A percentile compares a stretch with the other conserved stretches of the same genome.
These are phyloP conservation scores for Corymbia maculata DNA, from an alignment of 345 rosid genomes.

Conservation along the genomic window DNA sequence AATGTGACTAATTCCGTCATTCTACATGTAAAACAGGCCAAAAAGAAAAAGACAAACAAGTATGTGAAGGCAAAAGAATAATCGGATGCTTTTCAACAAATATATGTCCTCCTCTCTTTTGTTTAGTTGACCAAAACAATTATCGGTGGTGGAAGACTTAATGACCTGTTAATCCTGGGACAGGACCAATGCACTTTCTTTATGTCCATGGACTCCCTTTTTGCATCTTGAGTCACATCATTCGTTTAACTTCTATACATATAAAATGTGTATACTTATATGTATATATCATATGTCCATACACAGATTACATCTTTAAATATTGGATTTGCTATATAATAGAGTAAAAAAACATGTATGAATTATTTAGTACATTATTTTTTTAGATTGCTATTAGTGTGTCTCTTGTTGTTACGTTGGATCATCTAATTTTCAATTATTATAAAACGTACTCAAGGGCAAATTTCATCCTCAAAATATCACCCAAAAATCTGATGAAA, in stretches of 20 bases:
- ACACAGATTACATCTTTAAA: no score
- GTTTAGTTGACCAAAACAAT: not conserved
- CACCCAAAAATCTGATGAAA: not conserved
- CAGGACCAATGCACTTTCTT: no score
- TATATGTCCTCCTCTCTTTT: not conserved
- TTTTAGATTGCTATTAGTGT: no score
- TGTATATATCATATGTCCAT: no score
- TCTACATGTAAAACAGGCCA: not conserved
- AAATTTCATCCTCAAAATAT: not conserved
- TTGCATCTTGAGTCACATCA: no score
- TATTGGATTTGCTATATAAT: not conserved
- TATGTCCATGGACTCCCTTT: not conserved
- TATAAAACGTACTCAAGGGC: not conserved
- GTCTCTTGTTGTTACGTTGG: no score
- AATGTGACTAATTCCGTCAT: not conserved
- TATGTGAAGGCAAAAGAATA: not conserved
- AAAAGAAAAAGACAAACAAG: no score
- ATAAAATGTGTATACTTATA: no score
- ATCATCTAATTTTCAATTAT: not conserved
- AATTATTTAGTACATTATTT: no score
- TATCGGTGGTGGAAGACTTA: not conserved
- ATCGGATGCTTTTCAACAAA: not conserved
- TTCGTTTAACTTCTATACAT: no score
- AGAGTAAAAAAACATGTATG: not conserved
- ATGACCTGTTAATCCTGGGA: no score